Percentiles rank a stretch among this genome's conserved stretches.
Conservation (phyloP, 2,329 filamentous ascomycete species). For the Penicillium concentricum region DNA sequence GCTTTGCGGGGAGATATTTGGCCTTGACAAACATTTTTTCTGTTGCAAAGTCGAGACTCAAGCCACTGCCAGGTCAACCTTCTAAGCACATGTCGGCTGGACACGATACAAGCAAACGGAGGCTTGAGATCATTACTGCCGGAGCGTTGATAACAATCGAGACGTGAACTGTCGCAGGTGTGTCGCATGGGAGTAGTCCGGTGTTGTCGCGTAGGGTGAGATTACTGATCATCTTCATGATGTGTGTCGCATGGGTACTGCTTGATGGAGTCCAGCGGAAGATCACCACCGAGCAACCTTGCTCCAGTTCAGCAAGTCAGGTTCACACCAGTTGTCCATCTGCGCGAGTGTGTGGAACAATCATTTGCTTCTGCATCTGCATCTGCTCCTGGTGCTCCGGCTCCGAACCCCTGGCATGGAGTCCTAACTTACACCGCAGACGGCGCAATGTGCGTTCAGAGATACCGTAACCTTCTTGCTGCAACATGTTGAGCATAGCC, state of each 20-base stretch:
- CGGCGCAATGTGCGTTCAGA: constrained; percentile 25
- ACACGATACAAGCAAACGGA: background rate
- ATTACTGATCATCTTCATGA: background rate
- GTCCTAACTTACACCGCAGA: constrained; percentile 25
- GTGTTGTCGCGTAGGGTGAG: background rate
- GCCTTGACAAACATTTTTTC: background rate
- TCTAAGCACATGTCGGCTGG: background rate
- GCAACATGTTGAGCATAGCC: constrained; percentile 25
- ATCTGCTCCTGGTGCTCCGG: constrained; percentile 8
- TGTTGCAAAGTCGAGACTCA: background rate
- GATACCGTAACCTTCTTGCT: constrained; percentile 25
- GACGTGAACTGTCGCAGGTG: background rate
- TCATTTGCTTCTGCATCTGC: background rate
- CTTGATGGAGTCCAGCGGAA: background rate
- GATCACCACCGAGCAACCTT: background rate
- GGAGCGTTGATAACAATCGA: background rate
- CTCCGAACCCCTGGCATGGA: constrained; percentile 20
- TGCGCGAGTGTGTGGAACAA: background rate
- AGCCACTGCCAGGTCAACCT: background rate
- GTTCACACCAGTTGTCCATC: background rate
- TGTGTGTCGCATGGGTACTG: background rate
- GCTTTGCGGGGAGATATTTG: background rate
- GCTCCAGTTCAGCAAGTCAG: background rate
- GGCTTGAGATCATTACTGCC: background rate
- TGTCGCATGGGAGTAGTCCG: background rate